Conservation (phyloP, 1,284 basidiomycete genomes). For the Boletus semigastroideus region DNA sequence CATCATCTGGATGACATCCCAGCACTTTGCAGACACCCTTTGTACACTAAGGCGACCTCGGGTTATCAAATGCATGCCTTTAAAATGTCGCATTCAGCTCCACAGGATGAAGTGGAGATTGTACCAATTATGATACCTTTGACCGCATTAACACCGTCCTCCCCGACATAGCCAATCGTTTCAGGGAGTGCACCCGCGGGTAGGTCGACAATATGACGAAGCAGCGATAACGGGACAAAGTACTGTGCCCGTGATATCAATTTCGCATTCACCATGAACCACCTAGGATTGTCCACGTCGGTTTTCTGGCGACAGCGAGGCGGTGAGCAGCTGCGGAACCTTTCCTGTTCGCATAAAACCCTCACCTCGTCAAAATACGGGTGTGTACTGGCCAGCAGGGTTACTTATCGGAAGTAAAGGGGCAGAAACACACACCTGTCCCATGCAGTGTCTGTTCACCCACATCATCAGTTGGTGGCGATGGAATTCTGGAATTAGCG, state of each 20-base stretch:
- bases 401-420: slow-evolving; percentile 7
- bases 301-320: slow-evolving; percentile 58
- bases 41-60: slow-evolving; percentile 89
- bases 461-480: slow-evolving; percentile 16
- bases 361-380: slow-evolving; percentile 86
- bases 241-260: slow-evolving; percentile 69
- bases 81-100: slow-evolving; percentile 7
- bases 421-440: slow-evolving; percentile 57
- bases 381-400: slow-evolving; percentile 51
- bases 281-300: slow-evolving; percentile 72
- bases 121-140: slow-evolving; percentile 46
- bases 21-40: slow-evolving; percentile 70
- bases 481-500: slow-evolving; percentile 4
- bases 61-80: slow-evolving; percentile 80
- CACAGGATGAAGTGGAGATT: neutral
- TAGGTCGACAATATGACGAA: slow-evolving; percentile 62
- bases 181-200: slow-evolving; percentile 40
- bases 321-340: slow-evolving; percentile 5
- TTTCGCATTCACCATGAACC: slow-evolving; percentile 90
- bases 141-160: slow-evolving; percentile 57
- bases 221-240: slow-evolving; percentile 78
- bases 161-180: slow-evolving; percentile 64
- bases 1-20: slow-evolving; percentile 63
- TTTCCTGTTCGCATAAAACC: slow-evolving; percentile 5
- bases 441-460: slow-evolving; percentile 78